Percentiles rank a stretch among this genome's conserved stretches.
These are phyloP conservation scores for Capsella bursapastoris DNA, from an alignment of 345 rosid species.

Conservation along the genomic window DNA sequence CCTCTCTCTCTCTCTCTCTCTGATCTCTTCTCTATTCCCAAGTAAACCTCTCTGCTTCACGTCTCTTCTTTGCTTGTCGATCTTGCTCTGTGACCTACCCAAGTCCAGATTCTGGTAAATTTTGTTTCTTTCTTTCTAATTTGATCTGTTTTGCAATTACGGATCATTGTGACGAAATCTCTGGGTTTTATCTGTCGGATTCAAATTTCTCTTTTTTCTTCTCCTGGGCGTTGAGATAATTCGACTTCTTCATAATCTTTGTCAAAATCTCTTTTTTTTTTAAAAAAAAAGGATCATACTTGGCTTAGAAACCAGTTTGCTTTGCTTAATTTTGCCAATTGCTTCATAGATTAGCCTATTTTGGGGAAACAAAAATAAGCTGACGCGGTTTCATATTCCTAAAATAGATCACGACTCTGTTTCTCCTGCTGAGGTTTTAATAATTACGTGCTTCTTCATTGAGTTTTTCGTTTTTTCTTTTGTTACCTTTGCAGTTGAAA, in stretches of 20 bases:
- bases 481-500: slow-evolving; percentile 26
- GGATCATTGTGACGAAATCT: not conserved
- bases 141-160: slow-evolving; percentile 19
- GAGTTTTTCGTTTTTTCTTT: not conserved
- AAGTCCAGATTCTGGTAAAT: slow-evolving; percentile 16
- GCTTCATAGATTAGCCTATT: not conserved
- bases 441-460: not conserved
- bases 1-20: not conserved
- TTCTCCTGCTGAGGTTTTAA: slow-evolving; percentile 4
- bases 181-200: slow-evolving; percentile 7
- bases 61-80: slow-evolving; percentile 34
- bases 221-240: not conserved
- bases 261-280: not conserved
- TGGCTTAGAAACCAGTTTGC: not conserved
- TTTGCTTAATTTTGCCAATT: slow-evolving; percentile 3
- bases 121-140: not conserved
- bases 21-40: slow-evolving; percentile 28
- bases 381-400: slow-evolving; percentile 24
- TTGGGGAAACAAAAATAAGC: slow-evolving; percentile 16
- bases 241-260: slow-evolving; percentile 4
- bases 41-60: slow-evolving; percentile 42
- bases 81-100: slow-evolving; percentile 19
- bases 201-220: not conserved
- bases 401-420: slow-evolving; percentile 33
- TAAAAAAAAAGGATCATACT: slow-evolving; percentile 20